Conservation (phyloP, 345 rosid genomes). For the Leavenworthia alabamica region DNA sequence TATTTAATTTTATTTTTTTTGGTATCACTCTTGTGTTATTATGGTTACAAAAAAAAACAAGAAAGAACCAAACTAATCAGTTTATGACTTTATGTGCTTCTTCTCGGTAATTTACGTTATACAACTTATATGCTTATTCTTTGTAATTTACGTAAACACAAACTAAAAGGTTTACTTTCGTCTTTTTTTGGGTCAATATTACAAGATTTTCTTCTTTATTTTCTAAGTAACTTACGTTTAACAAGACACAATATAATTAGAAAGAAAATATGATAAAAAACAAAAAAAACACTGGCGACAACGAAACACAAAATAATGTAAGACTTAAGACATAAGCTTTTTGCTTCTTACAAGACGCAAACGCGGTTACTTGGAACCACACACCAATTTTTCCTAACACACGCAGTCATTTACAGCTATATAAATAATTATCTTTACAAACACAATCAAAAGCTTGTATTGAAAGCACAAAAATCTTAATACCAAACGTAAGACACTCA, state of each 20-base stretch:
- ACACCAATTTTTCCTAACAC: conserved; percentile 24
- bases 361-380: conserved; percentile 32
- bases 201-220: neutral
- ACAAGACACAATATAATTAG: neutral
- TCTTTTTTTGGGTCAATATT: neutral
- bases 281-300: conserved; percentile 20
- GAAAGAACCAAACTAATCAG: no score
- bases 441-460: conserved; percentile 2
- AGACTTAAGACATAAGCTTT: conserved; percentile 34
- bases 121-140: neutral
- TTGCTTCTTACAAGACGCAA: conserved; percentile 33
- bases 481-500: conserved; percentile 8
- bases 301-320: conserved; percentile 20
- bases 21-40: no score
- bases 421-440: neutral
- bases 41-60: no score
- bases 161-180: no score
- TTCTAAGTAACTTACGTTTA: neutral
- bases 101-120: no score
- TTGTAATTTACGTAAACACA: neutral
- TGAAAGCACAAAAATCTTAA: neutral
- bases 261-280: neutral
- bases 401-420: conserved; percentile 21
- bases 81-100: no score
- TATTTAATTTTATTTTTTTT: no score